Conservation (phyloP, 2,329 filamentous ascomycete genomes). For the Ophiocordyceps australis region DNA sequence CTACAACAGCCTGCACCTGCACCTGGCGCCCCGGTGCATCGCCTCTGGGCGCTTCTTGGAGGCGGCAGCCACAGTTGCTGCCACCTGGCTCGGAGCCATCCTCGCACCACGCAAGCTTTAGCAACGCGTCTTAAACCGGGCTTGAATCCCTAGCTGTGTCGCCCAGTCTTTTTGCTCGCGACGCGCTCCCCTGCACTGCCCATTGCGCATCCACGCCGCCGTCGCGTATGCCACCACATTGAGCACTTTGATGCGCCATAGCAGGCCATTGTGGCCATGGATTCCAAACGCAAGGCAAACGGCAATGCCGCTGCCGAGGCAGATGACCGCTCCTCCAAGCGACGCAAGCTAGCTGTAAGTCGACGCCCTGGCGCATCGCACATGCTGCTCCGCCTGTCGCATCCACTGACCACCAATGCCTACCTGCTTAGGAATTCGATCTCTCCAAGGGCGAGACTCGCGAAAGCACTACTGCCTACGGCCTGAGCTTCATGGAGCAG, state of each 20-base stretch:
- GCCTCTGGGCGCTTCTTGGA: too few species aligned
- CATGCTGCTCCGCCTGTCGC: not conserved
- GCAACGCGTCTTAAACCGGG: conserved; percentile 2
- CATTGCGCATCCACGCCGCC: conserved; percentile 9
- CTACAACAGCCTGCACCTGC: not conserved
- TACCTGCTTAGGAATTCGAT: conserved; percentile 24
- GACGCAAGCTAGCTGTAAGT: conserved; percentile 33
- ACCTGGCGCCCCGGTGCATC: not conserved
- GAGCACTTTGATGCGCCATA: conserved; percentile 12
- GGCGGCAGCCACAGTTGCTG: too few species aligned
- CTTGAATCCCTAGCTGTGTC: not conserved
- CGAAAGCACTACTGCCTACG: conserved; percentile 53
- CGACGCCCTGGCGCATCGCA: not conserved
- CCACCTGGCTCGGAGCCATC: too few species aligned
- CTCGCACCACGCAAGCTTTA: not conserved
- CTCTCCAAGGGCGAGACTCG: conserved; percentile 38
- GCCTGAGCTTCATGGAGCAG: conserved; percentile 55
- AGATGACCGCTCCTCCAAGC: conserved; percentile 35
- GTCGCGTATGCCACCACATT: too few species aligned
- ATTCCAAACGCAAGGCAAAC: conserved; percentile 38
- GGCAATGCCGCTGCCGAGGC: conserved; percentile 23
- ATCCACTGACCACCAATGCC: not conserved
- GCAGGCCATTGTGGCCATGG: conserved; percentile 21
- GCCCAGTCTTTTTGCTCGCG: too few species aligned
- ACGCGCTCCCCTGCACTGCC: too few species aligned